phyloP scores from a whole-genome alignment of 192 early-diverging fungal species.

The Entomortierella beljakovae region DNA sequence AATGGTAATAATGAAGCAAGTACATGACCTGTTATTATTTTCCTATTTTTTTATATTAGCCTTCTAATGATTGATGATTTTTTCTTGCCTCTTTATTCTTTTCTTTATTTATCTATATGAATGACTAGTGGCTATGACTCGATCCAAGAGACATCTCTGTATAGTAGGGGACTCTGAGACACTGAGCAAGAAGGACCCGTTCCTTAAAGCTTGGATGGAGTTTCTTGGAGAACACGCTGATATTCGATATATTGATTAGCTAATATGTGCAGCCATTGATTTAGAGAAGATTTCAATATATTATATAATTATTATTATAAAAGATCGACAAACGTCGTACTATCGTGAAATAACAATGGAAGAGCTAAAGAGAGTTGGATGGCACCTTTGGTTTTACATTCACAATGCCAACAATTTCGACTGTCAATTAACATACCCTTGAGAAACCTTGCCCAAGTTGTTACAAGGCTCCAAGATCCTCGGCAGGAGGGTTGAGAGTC shows the following conservation, averaged over 20 bases:
- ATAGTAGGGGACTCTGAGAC: slow-evolving; percentile 84
- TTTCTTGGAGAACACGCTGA: slow-evolving; percentile 61
- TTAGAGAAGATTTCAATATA: too few species aligned
- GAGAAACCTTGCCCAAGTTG: too few species aligned
- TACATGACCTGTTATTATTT: neutral
- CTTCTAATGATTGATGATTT: neutral
- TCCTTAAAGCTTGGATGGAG: slow-evolving; percentile 62
- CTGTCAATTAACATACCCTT: too few species aligned
- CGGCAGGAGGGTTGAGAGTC: too few species aligned
- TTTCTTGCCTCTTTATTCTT: neutral
- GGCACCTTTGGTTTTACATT: too few species aligned
- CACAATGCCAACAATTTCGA: too few species aligned
- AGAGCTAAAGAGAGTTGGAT: too few species aligned
- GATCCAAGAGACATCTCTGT: slow-evolving; percentile 87
- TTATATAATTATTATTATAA: too few species aligned
- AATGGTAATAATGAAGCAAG: slow-evolving; percentile 67
- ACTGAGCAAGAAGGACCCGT: slow-evolving; percentile 61
- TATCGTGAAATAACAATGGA: too few species aligned
- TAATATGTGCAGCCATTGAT: too few species aligned
- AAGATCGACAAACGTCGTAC: too few species aligned
- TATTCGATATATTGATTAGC: slow-evolving; percentile 59
- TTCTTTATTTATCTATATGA: neutral
- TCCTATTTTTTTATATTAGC: neutral
- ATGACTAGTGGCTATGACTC: slow-evolving; percentile 81
- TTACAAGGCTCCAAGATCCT: too few species aligned